Percentiles rank a stretch among this genome's conserved stretches.
These are phyloP conservation scores for Chrysopogon serrulatus DNA, from an alignment of 176 grass and related monocot genomes.

Conservation along the genomic window DNA sequence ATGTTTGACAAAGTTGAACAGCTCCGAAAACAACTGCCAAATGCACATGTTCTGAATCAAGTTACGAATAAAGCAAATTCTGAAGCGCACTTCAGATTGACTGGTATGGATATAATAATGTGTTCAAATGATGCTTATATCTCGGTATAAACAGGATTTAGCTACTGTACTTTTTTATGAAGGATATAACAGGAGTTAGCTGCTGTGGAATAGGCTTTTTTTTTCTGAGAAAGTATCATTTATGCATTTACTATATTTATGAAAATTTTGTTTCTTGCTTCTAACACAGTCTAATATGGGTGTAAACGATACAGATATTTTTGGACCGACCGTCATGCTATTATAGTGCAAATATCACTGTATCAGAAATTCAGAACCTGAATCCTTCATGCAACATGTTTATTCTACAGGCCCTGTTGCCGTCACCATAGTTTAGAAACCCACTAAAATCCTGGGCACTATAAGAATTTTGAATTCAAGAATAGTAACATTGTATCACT, in stretches of 20 bases:
- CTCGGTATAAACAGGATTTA: not conserved
- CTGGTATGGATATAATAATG: conserved; percentile 33
- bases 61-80: conserved; percentile 57
- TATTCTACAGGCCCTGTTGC: too few species aligned
- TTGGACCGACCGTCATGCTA: not conserved
- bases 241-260: not conserved
- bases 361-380: too few species aligned
- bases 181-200: not conserved
- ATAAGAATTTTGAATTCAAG: not conserved
- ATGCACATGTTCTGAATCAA: conserved; percentile 61
- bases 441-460: not conserved
- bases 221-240: not conserved
- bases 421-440: too few species aligned
- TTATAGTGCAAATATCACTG: not conserved
- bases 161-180: not conserved
- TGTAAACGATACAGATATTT: not conserved
- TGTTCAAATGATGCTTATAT: not conserved
- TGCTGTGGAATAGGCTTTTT: not conserved
- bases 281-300: not conserved
- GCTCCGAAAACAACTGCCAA: conserved; percentile 52
- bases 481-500: not conserved
- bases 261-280: not conserved
- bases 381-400: too few species aligned
- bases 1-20: conserved; percentile 40
- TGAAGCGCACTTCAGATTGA: conserved; percentile 50